Percentiles rank a stretch among this genome's conserved stretches.
Evolutionary conservation across 163 green algal genomes (phyloP).

Genomic region (Chloromonas sp.): DNA sequence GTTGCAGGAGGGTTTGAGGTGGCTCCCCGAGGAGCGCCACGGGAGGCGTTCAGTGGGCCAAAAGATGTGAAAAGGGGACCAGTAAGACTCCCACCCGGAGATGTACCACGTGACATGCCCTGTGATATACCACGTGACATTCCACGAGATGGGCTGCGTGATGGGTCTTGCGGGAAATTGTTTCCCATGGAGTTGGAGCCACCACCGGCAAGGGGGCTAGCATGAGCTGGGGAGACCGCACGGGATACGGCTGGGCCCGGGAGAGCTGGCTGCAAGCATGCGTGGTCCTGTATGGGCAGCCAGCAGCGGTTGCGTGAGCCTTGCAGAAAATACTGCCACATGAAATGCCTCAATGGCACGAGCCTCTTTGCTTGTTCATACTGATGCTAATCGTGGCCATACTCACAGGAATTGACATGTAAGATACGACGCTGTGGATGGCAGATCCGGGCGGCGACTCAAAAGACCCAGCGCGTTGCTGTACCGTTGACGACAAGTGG

Average conservation of each 20-base stretch:
- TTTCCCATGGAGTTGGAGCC: too few relatives aligned
- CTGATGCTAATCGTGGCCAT: not conserved
- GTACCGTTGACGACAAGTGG: not conserved
- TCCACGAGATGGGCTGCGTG: not conserved
- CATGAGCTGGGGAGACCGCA: not conserved
- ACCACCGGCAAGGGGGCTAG: not conserved
- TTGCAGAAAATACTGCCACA: not conserved
- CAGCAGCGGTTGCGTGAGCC: not conserved
- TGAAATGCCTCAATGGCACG: not conserved
- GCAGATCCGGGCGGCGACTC: not conserved
- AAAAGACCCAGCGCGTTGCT: not conserved
- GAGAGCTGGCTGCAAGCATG: not conserved
- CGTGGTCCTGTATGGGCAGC: not conserved
- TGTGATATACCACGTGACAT: not conserved
- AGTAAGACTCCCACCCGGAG: not conserved
- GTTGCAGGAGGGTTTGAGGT: not conserved
- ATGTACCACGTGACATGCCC: not conserved
- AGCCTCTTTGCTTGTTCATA: not conserved
- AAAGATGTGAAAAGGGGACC: not conserved
- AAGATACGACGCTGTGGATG: not conserved
- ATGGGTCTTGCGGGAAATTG: too few relatives aligned
- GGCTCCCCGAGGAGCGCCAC: too few relatives aligned
- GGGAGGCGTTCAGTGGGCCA: not conserved
- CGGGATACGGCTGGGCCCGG: too few relatives aligned
- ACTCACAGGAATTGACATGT: not conserved